phyloP scores from a whole-genome alignment of 164 flowering plant species.

The Aristolochia fimbriata region DNA sequence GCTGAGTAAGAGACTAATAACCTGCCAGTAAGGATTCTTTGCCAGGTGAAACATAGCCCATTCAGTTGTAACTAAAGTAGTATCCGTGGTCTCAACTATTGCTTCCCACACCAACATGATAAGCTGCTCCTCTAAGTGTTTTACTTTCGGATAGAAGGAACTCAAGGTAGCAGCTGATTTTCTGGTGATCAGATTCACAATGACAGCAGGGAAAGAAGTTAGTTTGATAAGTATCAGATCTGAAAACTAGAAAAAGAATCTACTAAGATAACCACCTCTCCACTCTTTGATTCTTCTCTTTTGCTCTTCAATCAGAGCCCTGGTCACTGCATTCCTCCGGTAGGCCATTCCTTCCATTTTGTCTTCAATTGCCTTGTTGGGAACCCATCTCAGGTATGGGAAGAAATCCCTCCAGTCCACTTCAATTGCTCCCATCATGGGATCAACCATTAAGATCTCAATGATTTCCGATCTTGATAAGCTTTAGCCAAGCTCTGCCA shows the following conservation, averaged over 20 bases:
- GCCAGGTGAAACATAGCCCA: slow-evolving; percentile 95
- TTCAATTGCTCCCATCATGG: slow-evolving; percentile 83
- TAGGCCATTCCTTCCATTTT: slow-evolving; percentile 35
- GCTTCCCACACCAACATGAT: slow-evolving; percentile 69
- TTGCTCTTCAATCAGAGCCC: slow-evolving; percentile 47
- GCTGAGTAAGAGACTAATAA: slow-evolving; percentile 8
- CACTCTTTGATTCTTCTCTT: slow-evolving; percentile 37
- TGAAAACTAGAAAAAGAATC: neutral
- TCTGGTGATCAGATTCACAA: slow-evolving; percentile 27
- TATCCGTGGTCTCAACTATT: slow-evolving; percentile 76
- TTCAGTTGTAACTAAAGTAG: slow-evolving; percentile 70
- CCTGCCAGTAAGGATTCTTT: slow-evolving; percentile 54
- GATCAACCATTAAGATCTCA: slow-evolving; percentile 48
- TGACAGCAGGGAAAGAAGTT: neutral
- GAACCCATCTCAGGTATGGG: slow-evolving; percentile 86
- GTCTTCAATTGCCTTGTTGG: slow-evolving; percentile 51
- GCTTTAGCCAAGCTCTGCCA: slow-evolving; percentile 56
- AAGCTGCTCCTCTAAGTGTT: slow-evolving; percentile 44
- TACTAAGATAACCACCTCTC: slow-evolving; percentile 35
- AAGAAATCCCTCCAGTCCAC: slow-evolving; percentile 99
- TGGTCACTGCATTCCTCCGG: slow-evolving; percentile 55
- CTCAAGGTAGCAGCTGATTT: slow-evolving; percentile 39
- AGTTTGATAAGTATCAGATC: neutral
- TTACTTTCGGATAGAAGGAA: slow-evolving; percentile 53
- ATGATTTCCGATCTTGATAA: slow-evolving; percentile 55